Percentiles rank a stretch among this genome's conserved stretches.
phyloP scores from a whole-genome alignment of 768 basidiomycete species.

The Suillus cothurnatus region DNA sequence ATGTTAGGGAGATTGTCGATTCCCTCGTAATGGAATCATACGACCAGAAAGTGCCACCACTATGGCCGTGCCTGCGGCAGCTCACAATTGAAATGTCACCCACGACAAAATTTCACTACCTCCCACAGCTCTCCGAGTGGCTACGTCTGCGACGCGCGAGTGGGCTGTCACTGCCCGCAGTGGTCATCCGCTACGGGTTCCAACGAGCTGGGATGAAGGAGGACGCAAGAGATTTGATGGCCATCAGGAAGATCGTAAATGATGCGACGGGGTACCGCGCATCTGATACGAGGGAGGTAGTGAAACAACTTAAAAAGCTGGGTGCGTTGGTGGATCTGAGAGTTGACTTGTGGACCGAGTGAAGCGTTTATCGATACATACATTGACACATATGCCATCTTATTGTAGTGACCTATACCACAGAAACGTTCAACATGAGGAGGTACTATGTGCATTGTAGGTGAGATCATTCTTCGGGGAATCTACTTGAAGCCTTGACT shows the following conservation, averaged over 20 bases:
- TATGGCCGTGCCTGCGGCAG: not conserved
- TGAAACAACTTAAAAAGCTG: not conserved
- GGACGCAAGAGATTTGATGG: not conserved
- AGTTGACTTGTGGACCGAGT: not conserved
- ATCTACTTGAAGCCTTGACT: not conserved
- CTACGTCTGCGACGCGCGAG: not conserved
- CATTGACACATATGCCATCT: not conserved
- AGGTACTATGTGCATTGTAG: not conserved
- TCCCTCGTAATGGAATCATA: not conserved
- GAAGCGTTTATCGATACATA: not conserved
- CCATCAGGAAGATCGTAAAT: not conserved
- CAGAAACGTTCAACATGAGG: not conserved
- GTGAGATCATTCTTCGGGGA: not conserved
- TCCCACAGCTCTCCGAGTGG: slow-evolving; percentile 1
- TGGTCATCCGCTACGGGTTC: not conserved
- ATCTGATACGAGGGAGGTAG: not conserved
- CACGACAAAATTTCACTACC: not conserved
- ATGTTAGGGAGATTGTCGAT: not conserved
- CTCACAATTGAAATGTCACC: not conserved
- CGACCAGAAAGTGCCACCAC: not conserved
- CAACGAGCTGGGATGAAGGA: not conserved
- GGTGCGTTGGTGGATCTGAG: not conserved
- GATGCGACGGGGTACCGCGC: not conserved
- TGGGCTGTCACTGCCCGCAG: not conserved
- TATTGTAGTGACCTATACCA: not conserved